These are phyloP conservation scores for Fragaria nilgerrensis DNA, from an alignment of 306 rosid species.

Conservation along the genomic window DNA sequence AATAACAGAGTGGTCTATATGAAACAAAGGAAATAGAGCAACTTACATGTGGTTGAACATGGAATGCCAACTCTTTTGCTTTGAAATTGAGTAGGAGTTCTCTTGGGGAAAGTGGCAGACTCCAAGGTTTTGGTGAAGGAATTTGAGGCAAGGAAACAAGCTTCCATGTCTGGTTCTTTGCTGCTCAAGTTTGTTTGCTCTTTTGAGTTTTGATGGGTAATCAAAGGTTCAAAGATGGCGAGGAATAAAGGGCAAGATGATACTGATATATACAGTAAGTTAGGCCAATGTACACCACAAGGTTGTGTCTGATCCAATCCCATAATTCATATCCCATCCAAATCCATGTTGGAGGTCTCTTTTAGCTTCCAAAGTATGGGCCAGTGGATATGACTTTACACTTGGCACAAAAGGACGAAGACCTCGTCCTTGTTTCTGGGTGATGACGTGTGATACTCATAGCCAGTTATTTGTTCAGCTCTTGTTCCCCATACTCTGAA, in stretches of 20 bases:
- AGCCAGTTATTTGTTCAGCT: constrained; percentile 24
- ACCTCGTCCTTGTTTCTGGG: constrained; percentile 20
- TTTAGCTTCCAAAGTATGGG: constrained; percentile 35
- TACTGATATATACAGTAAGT: constrained; percentile 26
- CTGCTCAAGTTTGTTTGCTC: not conserved
- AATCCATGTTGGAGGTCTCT: constrained; percentile 35
- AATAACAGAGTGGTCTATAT: not conserved
- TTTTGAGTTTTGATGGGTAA: constrained; percentile 10
- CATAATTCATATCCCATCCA: constrained; percentile 9
- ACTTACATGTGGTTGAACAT: constrained; percentile 51
- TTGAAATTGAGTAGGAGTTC: constrained; percentile 28
- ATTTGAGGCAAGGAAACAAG: constrained; percentile 59
- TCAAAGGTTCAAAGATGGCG: constrained; percentile 11
- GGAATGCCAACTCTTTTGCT: constrained; percentile 36
- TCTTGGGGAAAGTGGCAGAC: constrained; percentile 23
- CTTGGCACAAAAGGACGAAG: constrained; percentile 25
- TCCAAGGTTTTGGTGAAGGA: constrained; percentile 47
- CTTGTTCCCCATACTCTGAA: not conserved
- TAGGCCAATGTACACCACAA: constrained; percentile 41
- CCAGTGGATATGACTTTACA: constrained; percentile 48
- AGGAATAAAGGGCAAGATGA: constrained; percentile 10
- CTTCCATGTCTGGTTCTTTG: constrained; percentile 48
- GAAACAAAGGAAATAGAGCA: not conserved
- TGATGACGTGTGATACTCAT: constrained; percentile 33
- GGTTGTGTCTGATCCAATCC: constrained; percentile 30